Conservation (phyloP, 108 stramenopile genomes). For the Fragilaria crotonensis region DNA sequence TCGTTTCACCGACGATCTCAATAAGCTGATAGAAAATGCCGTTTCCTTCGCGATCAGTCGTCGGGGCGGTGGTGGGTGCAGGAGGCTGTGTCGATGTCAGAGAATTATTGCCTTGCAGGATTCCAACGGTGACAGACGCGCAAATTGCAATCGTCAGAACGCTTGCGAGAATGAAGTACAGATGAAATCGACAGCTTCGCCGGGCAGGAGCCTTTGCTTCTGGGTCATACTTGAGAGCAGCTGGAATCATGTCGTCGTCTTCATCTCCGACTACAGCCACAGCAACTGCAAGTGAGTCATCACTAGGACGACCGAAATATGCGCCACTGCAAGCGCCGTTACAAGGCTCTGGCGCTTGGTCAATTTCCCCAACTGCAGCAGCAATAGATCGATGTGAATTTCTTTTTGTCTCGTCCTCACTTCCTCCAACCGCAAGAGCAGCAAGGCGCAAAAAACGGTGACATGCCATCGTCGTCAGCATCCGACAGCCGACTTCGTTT, state of each 20-base stretch:
- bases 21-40: slow-evolving; percentile 28
- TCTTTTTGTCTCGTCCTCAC: too few species aligned
- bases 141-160: slow-evolving; percentile 21
- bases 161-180: slow-evolving; percentile 35
- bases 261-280: slow-evolving; percentile 53
- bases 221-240: slow-evolving; percentile 72
- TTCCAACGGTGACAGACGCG: slow-evolving; percentile 14
- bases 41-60: slow-evolving; percentile 20
- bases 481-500: too few species aligned
- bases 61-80: slow-evolving; percentile 3
- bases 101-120: slow-evolving; percentile 6
- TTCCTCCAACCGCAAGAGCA: too few species aligned
- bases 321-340: too few species aligned
- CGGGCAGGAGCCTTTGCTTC: slow-evolving; percentile 62
- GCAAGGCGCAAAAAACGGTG: too few species aligned
- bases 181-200: slow-evolving; percentile 54
- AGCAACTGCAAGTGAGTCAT: slow-evolving; percentile 61
- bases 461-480: too few species aligned
- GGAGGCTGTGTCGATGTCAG: too few species aligned
- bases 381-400: too few species aligned
- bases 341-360: too few species aligned
- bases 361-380: too few species aligned
- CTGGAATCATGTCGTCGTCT: slow-evolving; percentile 54
- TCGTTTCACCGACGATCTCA: slow-evolving; percentile 26
- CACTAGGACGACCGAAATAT: too few species aligned